phyloP scores from a whole-genome alignment of 208 protist genomes.

The Angomonas desouzai region DNA sequence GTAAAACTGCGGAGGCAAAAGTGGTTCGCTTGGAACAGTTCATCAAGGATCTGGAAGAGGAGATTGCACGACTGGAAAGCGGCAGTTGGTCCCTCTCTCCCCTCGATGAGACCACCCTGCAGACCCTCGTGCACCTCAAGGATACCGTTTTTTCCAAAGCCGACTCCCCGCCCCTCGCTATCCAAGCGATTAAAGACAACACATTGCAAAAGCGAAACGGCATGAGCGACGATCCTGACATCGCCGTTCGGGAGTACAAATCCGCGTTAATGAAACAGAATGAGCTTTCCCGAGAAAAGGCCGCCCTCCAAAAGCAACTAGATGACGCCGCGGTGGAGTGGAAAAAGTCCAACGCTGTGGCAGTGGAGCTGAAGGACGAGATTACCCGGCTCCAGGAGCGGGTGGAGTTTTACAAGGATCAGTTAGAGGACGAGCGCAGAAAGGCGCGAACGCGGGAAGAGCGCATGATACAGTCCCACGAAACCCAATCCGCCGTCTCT shows the following conservation, averaged over 20 bases:
- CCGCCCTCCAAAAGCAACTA: slow-evolving; percentile 41
- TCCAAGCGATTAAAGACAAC: slow-evolving; percentile 21
- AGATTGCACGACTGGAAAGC: slow-evolving; percentile 68
- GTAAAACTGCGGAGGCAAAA: slow-evolving; percentile 49
- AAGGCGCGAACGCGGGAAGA: slow-evolving; percentile 49
- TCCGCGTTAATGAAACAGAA: slow-evolving; percentile 45
- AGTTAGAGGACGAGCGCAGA: slow-evolving; percentile 66
- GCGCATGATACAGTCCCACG: slow-evolving; percentile 58
- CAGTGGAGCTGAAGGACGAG: slow-evolving; percentile 48
- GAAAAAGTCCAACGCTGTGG: slow-evolving; percentile 21
- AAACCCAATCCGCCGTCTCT: slow-evolving; percentile 66
- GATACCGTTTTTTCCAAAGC: slow-evolving; percentile 75
- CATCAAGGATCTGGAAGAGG: slow-evolving; percentile 54
- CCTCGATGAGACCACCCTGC: slow-evolving; percentile 44
- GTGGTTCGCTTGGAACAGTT: slow-evolving; percentile 48
- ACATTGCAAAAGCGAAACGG: slow-evolving; percentile 4
- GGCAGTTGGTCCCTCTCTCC: slow-evolving; percentile 25
- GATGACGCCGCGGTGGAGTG: slow-evolving; percentile 26
- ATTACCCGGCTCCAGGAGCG: slow-evolving; percentile 31
- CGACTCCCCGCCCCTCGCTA: slow-evolving; percentile 47
- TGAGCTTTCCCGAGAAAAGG: slow-evolving; percentile 54
- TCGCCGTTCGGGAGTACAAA: slow-evolving; percentile 75
- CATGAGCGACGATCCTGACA: slow-evolving; percentile 22
- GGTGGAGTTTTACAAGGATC: slow-evolving; percentile 39
- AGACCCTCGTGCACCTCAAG: slow-evolving; percentile 57